A percentile compares a stretch with the other conserved stretches of the same genome.
Conservation (phyloP, 208 protist genomes). For the Leishmania gerbilli region DNA sequence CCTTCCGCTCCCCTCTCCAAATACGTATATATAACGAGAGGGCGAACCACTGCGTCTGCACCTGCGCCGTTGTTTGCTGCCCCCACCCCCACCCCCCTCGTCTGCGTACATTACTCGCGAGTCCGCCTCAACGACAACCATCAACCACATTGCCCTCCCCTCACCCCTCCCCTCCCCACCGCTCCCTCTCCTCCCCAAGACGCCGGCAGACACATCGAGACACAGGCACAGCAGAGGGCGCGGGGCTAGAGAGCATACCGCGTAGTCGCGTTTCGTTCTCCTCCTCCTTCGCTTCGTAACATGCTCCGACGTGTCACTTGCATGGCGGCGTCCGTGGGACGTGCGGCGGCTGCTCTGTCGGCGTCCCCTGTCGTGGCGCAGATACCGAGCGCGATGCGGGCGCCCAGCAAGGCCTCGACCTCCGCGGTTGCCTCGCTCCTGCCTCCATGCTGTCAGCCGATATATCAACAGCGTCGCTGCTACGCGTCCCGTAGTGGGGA, state of each 20-base stretch:
- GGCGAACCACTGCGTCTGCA: no score
- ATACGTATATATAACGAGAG: no score
- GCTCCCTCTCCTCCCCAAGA: neutral
- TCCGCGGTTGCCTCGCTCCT: neutral
- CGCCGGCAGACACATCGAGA: neutral
- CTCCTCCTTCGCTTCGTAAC: neutral
- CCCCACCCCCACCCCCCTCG: no score
- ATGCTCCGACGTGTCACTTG: slow-evolving; percentile 31
- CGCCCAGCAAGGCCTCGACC: neutral
- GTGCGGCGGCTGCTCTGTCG: neutral
- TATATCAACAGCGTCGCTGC: neutral
- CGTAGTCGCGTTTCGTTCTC: neutral
- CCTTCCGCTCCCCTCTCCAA: no score
- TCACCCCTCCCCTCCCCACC: neutral
- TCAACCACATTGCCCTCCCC: neutral
- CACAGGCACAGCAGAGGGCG: neutral
- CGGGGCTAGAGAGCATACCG: neutral
- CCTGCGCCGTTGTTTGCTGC: no score
- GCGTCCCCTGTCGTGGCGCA: neutral
- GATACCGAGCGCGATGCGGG: neutral
- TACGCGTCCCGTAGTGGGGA: slow-evolving; percentile 23
- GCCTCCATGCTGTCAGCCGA: neutral
- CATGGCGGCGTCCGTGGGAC: neutral
- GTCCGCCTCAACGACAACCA: neutral
- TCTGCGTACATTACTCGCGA: neutral